These are phyloP conservation scores for Urostyla sp. DNA, from an alignment of 73 alveolate genomes.

Conservation along the genomic window DNA sequence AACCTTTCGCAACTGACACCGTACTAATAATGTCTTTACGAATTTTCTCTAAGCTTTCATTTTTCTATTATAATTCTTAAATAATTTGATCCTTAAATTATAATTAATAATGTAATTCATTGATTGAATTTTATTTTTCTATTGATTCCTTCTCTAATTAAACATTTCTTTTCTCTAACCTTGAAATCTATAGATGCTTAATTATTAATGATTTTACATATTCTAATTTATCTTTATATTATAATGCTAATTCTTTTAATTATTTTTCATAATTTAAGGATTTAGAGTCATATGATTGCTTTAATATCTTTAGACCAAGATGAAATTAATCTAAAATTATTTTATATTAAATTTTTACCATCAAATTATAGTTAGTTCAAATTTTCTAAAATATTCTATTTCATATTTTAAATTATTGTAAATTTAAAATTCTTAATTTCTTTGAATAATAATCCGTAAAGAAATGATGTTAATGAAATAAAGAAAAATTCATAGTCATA, in stretches of 20 bases:
- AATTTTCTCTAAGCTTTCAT: slow-evolving; percentile 32
- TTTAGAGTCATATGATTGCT: not conserved
- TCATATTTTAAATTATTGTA: too few relatives aligned
- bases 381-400: too few relatives aligned
- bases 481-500: too few relatives aligned
- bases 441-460: too few relatives aligned
- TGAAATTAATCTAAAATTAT: slow-evolving; percentile 2
- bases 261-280: not conserved
- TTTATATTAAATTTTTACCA: not conserved
- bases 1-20: not conserved
- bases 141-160: slow-evolving; percentile 25
- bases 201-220: too few relatives aligned
- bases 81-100: not conserved
- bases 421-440: too few relatives aligned
- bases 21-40: slow-evolving; percentile 40
- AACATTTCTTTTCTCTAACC: slow-evolving; percentile 37
- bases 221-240: not conserved
- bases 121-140: not conserved
- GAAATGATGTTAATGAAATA: too few relatives aligned
- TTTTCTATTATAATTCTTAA: slow-evolving; percentile 1
- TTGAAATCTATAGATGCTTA: too few relatives aligned
- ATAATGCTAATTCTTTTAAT: not conserved
- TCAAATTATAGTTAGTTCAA: not conserved
- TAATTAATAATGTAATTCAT: not conserved
- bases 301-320: not conserved